A percentile compares a stretch with the other conserved stretches of the same genome.
These are phyloP conservation scores for Apiotrichum sp. DNA, from an alignment of 1,284 basidiomycete genomes.

Conservation along the genomic window DNA sequence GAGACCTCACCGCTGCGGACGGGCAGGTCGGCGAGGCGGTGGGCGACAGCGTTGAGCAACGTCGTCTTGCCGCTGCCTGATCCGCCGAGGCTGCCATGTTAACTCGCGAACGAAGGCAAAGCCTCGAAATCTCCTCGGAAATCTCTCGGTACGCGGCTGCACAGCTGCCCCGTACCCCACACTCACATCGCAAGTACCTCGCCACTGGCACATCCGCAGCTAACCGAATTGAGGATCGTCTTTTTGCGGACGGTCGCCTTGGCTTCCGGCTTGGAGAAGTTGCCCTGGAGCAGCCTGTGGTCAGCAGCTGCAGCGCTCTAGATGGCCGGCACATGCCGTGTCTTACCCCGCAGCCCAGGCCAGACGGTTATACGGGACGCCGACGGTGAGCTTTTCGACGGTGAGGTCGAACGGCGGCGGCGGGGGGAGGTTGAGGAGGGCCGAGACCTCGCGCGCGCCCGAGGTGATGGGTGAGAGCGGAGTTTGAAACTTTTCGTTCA, in stretches of 20 bases:
- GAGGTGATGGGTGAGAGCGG: not conserved
- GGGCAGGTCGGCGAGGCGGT: conserved; percentile 41
- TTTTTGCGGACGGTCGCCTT: conserved; percentile 20
- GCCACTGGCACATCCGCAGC: conserved; percentile 39
- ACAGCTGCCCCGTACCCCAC: too few relatives aligned
- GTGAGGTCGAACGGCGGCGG: conserved; percentile 42
- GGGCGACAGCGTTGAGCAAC: conserved; percentile 46
- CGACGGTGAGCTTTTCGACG: conserved; percentile 40
- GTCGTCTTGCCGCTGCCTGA: conserved; percentile 48
- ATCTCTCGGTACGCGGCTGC: too few relatives aligned
- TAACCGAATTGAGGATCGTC: conserved; percentile 43
- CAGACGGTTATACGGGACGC: conserved; percentile 28
- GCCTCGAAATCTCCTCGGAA: too few relatives aligned
- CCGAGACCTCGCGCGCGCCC: not conserved
- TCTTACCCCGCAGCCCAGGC: not conserved
- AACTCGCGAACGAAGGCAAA: too few relatives aligned
- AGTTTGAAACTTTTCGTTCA: too few relatives aligned
- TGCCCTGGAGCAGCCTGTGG: conserved; percentile 9
- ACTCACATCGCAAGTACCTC: conserved; percentile 47
- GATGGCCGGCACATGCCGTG: too few relatives aligned
- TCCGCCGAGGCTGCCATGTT: conserved; percentile 33
- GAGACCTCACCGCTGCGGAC: conserved; percentile 35
- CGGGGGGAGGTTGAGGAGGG: conserved; percentile 41
- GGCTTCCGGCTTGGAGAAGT: conserved; percentile 2
- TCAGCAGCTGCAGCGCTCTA: too few relatives aligned